phyloP scores from a whole-genome alignment of 2,329 filamentous ascomycete genomes.

The Fusarium succisae region DNA sequence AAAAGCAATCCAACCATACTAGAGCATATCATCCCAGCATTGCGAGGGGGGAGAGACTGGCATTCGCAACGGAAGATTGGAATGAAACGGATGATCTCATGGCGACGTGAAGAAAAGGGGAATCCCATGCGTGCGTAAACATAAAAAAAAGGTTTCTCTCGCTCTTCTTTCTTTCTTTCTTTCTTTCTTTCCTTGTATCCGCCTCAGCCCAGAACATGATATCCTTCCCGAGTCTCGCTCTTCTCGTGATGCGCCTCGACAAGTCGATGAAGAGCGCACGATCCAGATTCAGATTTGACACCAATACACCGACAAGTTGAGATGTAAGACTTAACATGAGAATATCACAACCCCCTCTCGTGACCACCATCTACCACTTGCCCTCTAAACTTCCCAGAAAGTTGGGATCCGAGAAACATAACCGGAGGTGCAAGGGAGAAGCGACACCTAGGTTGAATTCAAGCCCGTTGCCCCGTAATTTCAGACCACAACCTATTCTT shows the following conservation, averaged over 20 bases:
- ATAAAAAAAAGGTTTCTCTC: slow-evolving; percentile 41
- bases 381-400: slow-evolving; percentile 13
- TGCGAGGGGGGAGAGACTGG: slow-evolving; percentile 2
- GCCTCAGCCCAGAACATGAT: slow-evolving; percentile 9
- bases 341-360: slow-evolving; percentile 38
- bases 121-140: slow-evolving; percentile 40
- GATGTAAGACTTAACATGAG: slow-evolving; percentile 43
- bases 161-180: slow-evolving; percentile 35
- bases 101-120: slow-evolving; percentile 28
- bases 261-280: slow-evolving; percentile 25
- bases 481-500: slow-evolving; percentile 48
- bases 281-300: slow-evolving; percentile 36
- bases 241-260: slow-evolving; percentile 23
- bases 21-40: slow-evolving; percentile 1
- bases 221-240: slow-evolving; percentile 21
- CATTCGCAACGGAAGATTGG: slow-evolving; percentile 2
- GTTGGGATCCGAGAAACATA: slow-evolving; percentile 33
- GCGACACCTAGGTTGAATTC: slow-evolving; percentile 18
- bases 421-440: slow-evolving; percentile 24
- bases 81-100: slow-evolving; percentile 16
- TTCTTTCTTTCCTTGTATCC: slow-evolving; percentile 18
- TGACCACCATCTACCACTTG: slow-evolving; percentile 20
- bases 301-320: slow-evolving; percentile 42
- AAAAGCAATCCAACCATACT: slow-evolving; percentile 23
- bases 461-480: slow-evolving; percentile 27